Evolutionary conservation across 139 green algal genomes (phyloP).

Genomic region (Coccomyxa sp.): DNA sequence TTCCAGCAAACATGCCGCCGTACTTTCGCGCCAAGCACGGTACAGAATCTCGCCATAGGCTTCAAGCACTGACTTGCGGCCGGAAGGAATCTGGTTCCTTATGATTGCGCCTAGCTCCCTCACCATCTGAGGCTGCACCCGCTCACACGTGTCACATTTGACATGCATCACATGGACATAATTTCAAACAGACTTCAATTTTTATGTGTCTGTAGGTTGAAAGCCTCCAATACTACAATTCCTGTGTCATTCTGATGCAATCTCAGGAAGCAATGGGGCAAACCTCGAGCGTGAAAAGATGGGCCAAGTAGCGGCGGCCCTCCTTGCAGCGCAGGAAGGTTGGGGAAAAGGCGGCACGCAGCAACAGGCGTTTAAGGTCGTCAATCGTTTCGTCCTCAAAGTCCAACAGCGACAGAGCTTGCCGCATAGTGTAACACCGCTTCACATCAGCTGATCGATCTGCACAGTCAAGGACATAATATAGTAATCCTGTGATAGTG

Average conservation of each 20-base stretch:
- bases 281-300: constrained; percentile 62
- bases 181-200: too few relatives aligned
- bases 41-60: constrained; percentile 78
- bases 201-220: neutral
- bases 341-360: constrained; percentile 56
- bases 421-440: constrained; percentile 53
- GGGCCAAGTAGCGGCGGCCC: constrained; percentile 69
- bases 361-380: constrained; percentile 63
- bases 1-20: constrained; percentile 45
- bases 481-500: neutral
- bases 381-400: constrained; percentile 63
- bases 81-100: constrained; percentile 68
- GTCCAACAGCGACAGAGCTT: constrained; percentile 66
- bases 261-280: too few relatives aligned
- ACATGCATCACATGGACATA: neutral
- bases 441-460: constrained; percentile 54
- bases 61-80: constrained; percentile 59
- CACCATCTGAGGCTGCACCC: constrained; percentile 24
- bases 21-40: constrained; percentile 60
- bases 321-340: constrained; percentile 60
- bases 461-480: constrained; percentile 1
- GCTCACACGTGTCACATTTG: neutral
- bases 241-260: too few relatives aligned
- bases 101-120: constrained; percentile 67
- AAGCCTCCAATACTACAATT: neutral